A percentile compares a stretch with the other conserved stretches of the same genome.
phyloP scores from a whole-genome alignment of 768 basidiomycete species.

The Leccinum uliginosum region DNA sequence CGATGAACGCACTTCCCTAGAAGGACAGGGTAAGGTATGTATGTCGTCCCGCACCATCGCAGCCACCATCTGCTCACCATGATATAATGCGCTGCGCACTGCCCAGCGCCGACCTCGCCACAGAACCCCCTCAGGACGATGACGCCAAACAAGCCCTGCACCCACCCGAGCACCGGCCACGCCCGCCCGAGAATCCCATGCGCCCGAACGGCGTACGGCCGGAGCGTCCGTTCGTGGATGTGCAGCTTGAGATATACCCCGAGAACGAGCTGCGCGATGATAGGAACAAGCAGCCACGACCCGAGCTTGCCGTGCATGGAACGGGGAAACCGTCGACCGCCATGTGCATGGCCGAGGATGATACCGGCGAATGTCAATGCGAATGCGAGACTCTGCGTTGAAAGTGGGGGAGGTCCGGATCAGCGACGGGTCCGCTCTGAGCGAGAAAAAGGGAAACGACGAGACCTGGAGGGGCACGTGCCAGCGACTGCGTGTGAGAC shows the following conservation, averaged over 20 bases:
- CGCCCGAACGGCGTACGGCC: conserved; percentile 63
- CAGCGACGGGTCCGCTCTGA: not conserved
- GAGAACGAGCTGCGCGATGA: conserved; percentile 59
- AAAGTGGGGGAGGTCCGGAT: not conserved
- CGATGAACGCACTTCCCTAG: conserved; percentile 83
- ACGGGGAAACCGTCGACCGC: conserved; percentile 69
- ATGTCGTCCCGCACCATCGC: conserved; percentile 7
- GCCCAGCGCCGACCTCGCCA: conserved; percentile 62
- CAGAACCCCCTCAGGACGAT: conserved; percentile 76
- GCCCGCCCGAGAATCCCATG: conserved; percentile 81
- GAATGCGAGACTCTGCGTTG: conserved; percentile 61
- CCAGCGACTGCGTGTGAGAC: conserved; percentile 76
- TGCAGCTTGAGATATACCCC: conserved; percentile 93
- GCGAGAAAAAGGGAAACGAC: not conserved
- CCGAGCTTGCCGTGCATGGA: conserved; percentile 73
- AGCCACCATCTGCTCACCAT: conserved; percentile 42
- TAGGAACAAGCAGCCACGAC: conserved; percentile 49
- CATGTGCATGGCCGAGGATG: conserved; percentile 82
- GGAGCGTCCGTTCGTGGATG: conserved; percentile 69
- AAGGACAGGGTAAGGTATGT: not conserved
- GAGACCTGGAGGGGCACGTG: conserved; percentile 81
- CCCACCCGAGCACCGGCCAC: conserved; percentile 86
- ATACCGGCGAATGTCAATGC: conserved; percentile 69
- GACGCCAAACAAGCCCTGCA: conserved; percentile 84
- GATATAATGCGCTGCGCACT: conserved; percentile 87